Conservation (phyloP, 2,329 filamentous ascomycete species). For the Fusarium sarcochroum region DNA sequence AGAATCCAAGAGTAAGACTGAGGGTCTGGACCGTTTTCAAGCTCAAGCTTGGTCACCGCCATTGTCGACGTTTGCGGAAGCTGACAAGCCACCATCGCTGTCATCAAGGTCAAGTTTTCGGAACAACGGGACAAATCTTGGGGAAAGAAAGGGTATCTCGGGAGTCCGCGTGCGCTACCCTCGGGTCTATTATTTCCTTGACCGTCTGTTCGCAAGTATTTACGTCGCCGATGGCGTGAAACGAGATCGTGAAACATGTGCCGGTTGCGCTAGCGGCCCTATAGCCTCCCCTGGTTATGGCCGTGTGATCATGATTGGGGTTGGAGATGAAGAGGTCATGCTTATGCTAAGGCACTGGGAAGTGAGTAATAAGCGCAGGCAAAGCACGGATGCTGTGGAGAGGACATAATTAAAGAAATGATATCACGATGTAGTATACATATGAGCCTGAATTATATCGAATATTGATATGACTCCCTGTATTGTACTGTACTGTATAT, state of each 20-base stretch:
- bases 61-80: conserved; percentile 10
- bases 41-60: conserved; percentile 19
- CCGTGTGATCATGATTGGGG: conserved; percentile 7
- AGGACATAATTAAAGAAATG: no score
- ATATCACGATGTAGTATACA: not conserved
- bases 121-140: not conserved
- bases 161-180: conserved; percentile 23
- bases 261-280: conserved; percentile 25
- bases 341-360: conserved; percentile 35
- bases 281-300: conserved; percentile 27
- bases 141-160: not conserved
- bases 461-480: not conserved
- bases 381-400: conserved; percentile 5
- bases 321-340: conserved; percentile 25
- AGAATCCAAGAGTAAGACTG: not conserved
- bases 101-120: conserved; percentile 1
- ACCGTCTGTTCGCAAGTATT: conserved; percentile 24
- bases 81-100: conserved; percentile 12
- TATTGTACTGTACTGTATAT: no score
- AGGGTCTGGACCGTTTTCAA: conserved; percentile 11
- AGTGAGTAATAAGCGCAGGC: conserved; percentile 10
- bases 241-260: conserved; percentile 41
- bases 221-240: conserved; percentile 35
- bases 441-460: not conserved
- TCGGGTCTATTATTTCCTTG: conserved; percentile 33